Evolutionary conservation across 441 rosid genomes (phyloP), one percentile per base, ranked within the genome.

Genomic region (Rhodomyrtus psidioides): DNA sequence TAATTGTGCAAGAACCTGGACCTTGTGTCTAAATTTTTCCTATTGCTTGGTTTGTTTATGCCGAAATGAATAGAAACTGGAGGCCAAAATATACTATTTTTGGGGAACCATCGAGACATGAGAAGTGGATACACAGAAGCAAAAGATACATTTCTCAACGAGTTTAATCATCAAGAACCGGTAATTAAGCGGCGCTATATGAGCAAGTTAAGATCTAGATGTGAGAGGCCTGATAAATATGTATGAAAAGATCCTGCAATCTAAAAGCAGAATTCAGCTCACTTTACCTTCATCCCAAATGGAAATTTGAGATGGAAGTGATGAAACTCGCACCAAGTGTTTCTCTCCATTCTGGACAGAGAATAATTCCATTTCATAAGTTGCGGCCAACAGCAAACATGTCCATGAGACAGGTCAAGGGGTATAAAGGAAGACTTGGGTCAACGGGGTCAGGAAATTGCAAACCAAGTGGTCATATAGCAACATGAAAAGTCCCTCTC

Each of bases 41-140:
- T 60, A 4, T 19, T 28, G 42, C 42, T 16, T 16, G 21, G 42
- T 60, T 30, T 60, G 42, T 2, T 28, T 60, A 28, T 28, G 21
- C 1, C 1, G 1, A 60, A 60, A 8, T 0, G 12, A 19, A 60
- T 0, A 16, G 3, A 60, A 28, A 7, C 39, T 10, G 1, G 2
- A 60, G 70, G 3, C 39, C 7, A 59, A 59, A 14, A 6, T n/a
- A 27, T 59, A 27, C 19, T 14, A 4, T 14, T 1, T 17, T 59
- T 59, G 2, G 34, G 34, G 65, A 15, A n/a, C 65, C 34, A 44
- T 27, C 1, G 1, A 59, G 10, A 59, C 28, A 5, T 0, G 4
- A 7, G 7, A 59, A 6, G 14, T 26, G 27, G 26, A 6, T 57
- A 57, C 7, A 57, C 7, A 10, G 2, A 57, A 57, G 7, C 15